These are phyloP conservation scores for Penicillium samsonianum DNA, from an alignment of 495 filamentous ascomycete genomes.

Conservation along the genomic window DNA sequence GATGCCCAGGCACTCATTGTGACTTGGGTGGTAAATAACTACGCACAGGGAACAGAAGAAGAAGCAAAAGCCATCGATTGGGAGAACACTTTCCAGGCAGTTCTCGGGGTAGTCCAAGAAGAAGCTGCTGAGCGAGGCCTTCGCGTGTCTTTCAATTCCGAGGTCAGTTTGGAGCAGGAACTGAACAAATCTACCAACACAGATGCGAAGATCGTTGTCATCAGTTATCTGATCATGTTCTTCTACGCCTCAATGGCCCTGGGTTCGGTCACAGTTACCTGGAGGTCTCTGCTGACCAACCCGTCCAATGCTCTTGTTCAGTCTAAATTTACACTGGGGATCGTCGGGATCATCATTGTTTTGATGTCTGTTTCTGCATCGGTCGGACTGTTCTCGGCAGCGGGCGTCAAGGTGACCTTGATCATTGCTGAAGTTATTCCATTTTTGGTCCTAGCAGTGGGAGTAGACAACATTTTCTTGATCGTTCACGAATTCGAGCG, in stretches of 20 bases:
- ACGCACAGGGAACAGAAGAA: slow-evolving; percentile 67
- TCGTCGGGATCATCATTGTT: slow-evolving; percentile 91
- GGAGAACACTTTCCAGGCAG: slow-evolving; percentile 73
- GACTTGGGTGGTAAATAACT: slow-evolving; percentile 96
- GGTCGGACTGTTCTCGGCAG: slow-evolving; percentile 87
- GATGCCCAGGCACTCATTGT: slow-evolving; percentile 78
- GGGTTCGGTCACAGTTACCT: slow-evolving; percentile 79
- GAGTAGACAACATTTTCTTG: slow-evolving; percentile 98
- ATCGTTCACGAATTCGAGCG: slow-evolving; percentile 98
- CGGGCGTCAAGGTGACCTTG: slow-evolving; percentile 86
- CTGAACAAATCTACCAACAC: slow-evolving; percentile 96
- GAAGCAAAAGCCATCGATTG: slow-evolving; percentile 79
- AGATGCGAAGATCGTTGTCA: slow-evolving; percentile 93
- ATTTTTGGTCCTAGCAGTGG: slow-evolving; percentile 92
- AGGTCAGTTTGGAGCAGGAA: slow-evolving; percentile 90
- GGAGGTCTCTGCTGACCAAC: slow-evolving; percentile 72
- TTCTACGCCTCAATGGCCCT: slow-evolving; percentile 90
- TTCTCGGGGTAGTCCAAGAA: slow-evolving; percentile 70
- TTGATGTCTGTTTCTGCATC: slow-evolving; percentile 96
- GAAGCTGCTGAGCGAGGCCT: slow-evolving; percentile 79
- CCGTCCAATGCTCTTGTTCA: slow-evolving; percentile 84
- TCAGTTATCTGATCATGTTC: slow-evolving; percentile 99
- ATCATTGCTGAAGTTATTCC: slow-evolving; percentile 99
- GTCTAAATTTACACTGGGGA: slow-evolving; percentile 91
- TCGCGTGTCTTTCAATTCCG: slow-evolving; percentile 88